phyloP scores from a whole-genome alignment of 2,329 filamentous ascomycete genomes.

The Ceratocystiopsis brevicomis region DNA sequence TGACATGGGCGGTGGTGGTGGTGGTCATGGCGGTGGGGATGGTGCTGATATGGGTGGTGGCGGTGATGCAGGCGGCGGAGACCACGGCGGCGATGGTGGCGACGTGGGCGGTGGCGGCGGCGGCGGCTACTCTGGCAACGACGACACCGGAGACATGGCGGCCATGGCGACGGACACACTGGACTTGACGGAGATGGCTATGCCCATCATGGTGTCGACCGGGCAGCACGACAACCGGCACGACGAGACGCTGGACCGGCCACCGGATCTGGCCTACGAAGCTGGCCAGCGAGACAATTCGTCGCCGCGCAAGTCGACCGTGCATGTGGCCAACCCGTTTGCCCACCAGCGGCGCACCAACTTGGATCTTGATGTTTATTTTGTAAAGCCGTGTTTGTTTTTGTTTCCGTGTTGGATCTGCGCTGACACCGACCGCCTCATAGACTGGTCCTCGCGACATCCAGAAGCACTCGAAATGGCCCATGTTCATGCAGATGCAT shows the following conservation, averaged over 20 bases:
- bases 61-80: background rate
- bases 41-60: background rate
- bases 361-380: conserved; percentile 26
- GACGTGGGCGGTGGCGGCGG: conserved; percentile 1
- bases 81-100: background rate
- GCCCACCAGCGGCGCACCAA: conserved; percentile 13
- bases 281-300: conserved; percentile 7
- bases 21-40: background rate
- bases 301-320: conserved; percentile 13
- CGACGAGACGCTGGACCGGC: conserved; percentile 1
- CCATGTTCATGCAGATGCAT: conserved; percentile 57
- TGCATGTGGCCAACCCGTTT: conserved; percentile 14
- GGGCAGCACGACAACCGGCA: background rate
- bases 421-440: background rate
- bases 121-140: background rate
- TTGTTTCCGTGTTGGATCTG: background rate
- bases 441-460: conserved; percentile 42
- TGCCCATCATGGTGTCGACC: too few species aligned
- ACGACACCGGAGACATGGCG: background rate
- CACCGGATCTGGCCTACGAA: conserved; percentile 3
- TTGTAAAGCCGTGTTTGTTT: conserved; percentile 15
- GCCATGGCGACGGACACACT: background rate
- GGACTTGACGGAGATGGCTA: conserved; percentile 1
- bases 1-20: too few species aligned
- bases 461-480: conserved; percentile 59